These are phyloP conservation scores for Annona cherimola DNA, from an alignment of 164 flowering plant genomes.

Conservation along the genomic window DNA sequence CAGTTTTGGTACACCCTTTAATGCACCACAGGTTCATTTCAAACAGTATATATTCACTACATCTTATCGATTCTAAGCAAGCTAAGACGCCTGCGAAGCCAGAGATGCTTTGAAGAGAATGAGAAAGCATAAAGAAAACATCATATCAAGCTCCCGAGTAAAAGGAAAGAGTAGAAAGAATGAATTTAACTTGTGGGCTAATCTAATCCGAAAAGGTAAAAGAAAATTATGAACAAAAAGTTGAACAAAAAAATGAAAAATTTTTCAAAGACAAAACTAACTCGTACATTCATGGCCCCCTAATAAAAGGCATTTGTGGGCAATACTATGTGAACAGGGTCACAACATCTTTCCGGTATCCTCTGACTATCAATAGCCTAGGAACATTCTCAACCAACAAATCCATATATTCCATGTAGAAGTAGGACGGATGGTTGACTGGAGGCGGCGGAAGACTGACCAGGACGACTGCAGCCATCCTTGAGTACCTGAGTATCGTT, in stretches of 20 bases:
- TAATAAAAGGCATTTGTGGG: background rate
- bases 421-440: constrained; percentile 73
- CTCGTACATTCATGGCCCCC: background rate
- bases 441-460: constrained; percentile 98
- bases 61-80: too few species aligned
- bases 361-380: constrained; percentile 89
- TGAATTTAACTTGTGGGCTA: background rate
- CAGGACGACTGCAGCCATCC: constrained; percentile 98
- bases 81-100: too few species aligned
- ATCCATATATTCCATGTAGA: constrained; percentile 99
- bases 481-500: constrained; percentile 76
- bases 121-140: background rate
- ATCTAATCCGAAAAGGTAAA: too few species aligned
- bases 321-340: constrained; percentile 76
- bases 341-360: constrained; percentile 92
- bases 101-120: too few species aligned
- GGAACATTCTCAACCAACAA: constrained; percentile 87
- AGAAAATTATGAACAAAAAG: background rate
- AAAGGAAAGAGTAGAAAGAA: background rate
- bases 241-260: background rate
- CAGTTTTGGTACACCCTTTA: too few species aligned
- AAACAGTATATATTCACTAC: too few species aligned
- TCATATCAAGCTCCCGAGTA: background rate
- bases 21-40: too few species aligned
- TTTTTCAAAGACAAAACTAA: background rate